phyloP scores from a whole-genome alignment of 225 moss, liverwort and hornwort species.

The Polytrichum formosum region DNA sequence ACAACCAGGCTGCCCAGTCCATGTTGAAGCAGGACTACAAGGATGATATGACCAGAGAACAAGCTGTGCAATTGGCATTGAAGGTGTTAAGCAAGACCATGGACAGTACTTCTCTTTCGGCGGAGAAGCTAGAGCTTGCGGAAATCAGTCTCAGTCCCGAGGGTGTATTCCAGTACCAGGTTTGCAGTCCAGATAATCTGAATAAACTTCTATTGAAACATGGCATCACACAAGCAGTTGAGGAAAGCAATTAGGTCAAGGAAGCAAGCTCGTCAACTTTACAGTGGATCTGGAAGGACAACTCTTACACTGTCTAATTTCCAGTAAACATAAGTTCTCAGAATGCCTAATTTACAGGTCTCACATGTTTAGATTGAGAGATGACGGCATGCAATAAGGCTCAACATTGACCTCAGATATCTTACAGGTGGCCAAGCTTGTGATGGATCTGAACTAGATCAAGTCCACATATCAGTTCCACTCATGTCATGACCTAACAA shows the following conservation, averaged over 20 bases:
- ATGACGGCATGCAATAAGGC: no score
- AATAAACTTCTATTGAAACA: constrained; percentile 71
- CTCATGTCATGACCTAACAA: no score
- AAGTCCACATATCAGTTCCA: no score
- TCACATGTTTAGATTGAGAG: no score
- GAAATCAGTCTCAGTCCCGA: constrained; percentile 68
- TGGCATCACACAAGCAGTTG: constrained; percentile 74
- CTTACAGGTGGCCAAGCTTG: no score
- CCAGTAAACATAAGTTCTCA: no score
- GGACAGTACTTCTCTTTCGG: constrained; percentile 78
- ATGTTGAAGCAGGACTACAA: constrained; percentile 87
- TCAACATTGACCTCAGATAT: no score
- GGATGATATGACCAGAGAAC: constrained; percentile 75
- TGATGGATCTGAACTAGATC: no score
- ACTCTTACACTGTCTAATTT: no score
- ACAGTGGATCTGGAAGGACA: neutral
- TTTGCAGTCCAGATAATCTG: constrained; percentile 51
- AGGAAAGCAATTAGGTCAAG: constrained; percentile 36
- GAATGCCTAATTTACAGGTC: no score
- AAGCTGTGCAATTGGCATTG: constrained; percentile 73
- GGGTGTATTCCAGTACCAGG: constrained; percentile 67
- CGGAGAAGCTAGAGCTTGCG: constrained; percentile 83
- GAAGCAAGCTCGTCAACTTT: neutral
- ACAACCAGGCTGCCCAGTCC: constrained; percentile 83
- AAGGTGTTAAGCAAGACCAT: constrained; percentile 86